Percentiles rank a stretch among this genome's conserved stretches.
Evolutionary conservation across 139 green algal species (phyloP).

Genomic region (Chlamydomonas incerta): DNA sequence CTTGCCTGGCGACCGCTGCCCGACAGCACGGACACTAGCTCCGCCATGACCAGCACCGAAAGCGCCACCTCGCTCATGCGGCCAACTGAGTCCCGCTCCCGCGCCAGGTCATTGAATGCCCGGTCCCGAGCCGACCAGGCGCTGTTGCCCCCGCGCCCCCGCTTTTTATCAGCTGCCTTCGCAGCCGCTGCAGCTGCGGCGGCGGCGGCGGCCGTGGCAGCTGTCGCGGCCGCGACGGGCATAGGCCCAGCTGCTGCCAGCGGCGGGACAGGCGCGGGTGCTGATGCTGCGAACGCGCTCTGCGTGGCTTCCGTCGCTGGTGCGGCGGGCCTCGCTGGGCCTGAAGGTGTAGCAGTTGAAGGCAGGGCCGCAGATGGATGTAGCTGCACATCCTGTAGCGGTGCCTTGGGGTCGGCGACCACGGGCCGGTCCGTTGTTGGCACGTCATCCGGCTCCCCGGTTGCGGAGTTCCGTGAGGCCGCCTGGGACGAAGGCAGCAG

Average conservation of each 20-base stretch:
- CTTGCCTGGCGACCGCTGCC: neutral
- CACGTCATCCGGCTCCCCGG: slow-evolving; percentile 1
- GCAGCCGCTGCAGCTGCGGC: neutral
- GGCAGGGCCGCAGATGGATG: no score
- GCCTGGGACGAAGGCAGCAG: neutral
- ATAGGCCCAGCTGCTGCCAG: no score
- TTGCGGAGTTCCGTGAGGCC: neutral
- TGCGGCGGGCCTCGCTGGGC: neutral
- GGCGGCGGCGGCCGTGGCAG: no score
- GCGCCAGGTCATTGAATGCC: neutral
- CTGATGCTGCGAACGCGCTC: neutral
- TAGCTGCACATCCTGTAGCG: neutral
- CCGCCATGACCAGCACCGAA: neutral
- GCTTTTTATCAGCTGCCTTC: neutral
- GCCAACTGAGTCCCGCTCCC: neutral
- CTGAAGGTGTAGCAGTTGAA: no score
- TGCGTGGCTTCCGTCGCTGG: no score
- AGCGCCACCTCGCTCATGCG: slow-evolving; percentile 26
- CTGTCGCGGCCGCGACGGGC: no score
- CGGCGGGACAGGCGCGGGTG: no score
- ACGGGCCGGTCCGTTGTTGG: neutral
- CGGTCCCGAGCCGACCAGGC: no score
- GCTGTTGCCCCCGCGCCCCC: no score
- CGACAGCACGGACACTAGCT: slow-evolving; percentile 16
- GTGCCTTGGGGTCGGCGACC: neutral